A percentile compares a stretch with the other conserved stretches of the same genome.
These are phyloP conservation scores for Heterobasidion annosum DNA, from an alignment of 1,284 basidiomycete genomes.

Conservation along the genomic window DNA sequence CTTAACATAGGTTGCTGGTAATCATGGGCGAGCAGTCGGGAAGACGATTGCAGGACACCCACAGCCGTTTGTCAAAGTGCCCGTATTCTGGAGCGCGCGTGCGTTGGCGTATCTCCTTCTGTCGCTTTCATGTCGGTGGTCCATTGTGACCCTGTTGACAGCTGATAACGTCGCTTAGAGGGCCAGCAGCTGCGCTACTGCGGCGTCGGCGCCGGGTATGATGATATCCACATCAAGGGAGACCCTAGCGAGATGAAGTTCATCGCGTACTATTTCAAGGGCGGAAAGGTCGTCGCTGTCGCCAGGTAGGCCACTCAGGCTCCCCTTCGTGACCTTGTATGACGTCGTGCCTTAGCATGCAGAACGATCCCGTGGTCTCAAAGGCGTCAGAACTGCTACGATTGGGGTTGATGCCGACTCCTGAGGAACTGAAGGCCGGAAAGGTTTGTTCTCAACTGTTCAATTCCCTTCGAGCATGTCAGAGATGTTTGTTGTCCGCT, in stretches of 20 bases:
- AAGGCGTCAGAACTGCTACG: conserved; percentile 79
- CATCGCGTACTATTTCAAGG: conserved; percentile 79
- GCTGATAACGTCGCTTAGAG: conserved; percentile 27
- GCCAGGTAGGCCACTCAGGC: conserved; percentile 43
- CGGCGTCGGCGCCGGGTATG: conserved; percentile 59
- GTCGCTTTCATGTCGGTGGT: not conserved
- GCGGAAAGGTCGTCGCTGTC: conserved; percentile 73
- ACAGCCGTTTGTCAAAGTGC: conserved; percentile 71
- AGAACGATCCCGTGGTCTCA: conserved; percentile 74
- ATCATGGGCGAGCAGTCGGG: conserved; percentile 81
- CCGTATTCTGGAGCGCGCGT: conserved; percentile 88
- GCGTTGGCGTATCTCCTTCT: conserved; percentile 19
- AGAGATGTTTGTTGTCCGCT: not conserved
- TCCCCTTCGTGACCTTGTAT: not conserved
- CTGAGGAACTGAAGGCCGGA: conserved; percentile 64
- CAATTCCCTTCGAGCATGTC: too few relatives aligned
- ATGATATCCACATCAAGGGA: conserved; percentile 75
- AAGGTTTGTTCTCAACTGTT: conserved; percentile 30
- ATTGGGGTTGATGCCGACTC: conserved; percentile 73
- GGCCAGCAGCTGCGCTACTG: conserved; percentile 79
- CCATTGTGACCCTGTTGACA: not conserved
- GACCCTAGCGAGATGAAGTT: conserved; percentile 80
- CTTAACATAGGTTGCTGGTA: conserved; percentile 59
- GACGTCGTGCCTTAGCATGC: conserved; percentile 44
- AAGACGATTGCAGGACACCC: conserved; percentile 60